phyloP scores from a whole-genome alignment of 148 eudicot species.

The Rhododendron vialii region DNA sequence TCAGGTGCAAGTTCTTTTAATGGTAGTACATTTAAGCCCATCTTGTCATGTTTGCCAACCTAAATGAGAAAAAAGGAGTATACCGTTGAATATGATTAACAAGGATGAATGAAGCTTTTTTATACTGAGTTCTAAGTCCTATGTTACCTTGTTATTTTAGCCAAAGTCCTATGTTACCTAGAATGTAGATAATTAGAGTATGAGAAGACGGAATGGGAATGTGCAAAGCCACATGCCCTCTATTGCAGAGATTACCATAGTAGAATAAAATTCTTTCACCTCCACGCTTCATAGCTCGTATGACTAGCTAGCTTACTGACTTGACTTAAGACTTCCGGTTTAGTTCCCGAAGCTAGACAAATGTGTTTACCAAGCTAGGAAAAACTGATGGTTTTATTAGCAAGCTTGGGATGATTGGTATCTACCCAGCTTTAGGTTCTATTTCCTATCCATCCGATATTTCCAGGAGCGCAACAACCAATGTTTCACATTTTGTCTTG shows the following conservation, averaged over 20 bases:
- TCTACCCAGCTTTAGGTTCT: neutral
- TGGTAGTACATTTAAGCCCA: slow-evolving; percentile 66
- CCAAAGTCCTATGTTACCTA: neutral
- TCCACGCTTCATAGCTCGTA: neutral
- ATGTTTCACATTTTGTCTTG: neutral
- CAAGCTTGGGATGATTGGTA: neutral
- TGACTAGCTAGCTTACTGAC: neutral
- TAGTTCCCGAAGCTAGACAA: neutral
- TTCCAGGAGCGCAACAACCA: neutral
- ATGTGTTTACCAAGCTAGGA: neutral
- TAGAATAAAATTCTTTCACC: neutral
- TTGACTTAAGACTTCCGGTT: neutral
- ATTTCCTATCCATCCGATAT: neutral
- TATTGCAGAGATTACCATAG: neutral
- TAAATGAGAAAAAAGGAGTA: slow-evolving; percentile 14
- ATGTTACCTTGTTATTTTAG: neutral
- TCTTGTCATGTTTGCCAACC: slow-evolving; percentile 85
- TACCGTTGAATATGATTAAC: neutral
- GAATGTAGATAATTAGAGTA: neutral
- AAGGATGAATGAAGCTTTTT: neutral
- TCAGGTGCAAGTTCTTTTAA: slow-evolving; percentile 72
- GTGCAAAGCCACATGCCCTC: neutral
- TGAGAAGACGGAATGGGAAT: neutral
- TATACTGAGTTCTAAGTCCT: neutral
- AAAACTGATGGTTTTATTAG: neutral